Evolutionary conservation across 2,329 filamentous ascomycete species (phyloP).

Genomic region (Didymosphaeria variabile): DNA sequence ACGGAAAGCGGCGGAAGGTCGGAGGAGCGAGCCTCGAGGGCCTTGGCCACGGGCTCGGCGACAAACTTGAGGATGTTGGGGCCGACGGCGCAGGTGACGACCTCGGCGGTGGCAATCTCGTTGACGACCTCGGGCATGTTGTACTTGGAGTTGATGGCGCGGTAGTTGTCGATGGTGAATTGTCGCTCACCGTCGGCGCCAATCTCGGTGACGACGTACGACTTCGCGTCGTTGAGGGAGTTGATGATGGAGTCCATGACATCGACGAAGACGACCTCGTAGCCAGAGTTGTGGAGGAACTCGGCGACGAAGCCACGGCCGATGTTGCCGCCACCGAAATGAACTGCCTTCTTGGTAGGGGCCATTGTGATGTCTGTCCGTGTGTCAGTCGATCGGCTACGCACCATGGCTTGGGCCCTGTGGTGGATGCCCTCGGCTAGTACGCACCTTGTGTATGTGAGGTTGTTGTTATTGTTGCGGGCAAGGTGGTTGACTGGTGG

Average conservation of each 20-base stretch:
- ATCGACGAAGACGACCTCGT: constrained; percentile 96
- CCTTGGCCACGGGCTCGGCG: constrained; percentile 93
- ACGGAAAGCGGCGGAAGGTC: constrained; percentile 76
- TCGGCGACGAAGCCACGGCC: constrained; percentile 59
- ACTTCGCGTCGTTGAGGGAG: constrained; percentile 75
- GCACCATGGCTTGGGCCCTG: neutral
- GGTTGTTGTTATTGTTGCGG: constrained; percentile 14
- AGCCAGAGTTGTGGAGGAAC: constrained; percentile 93
- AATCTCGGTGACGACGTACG: constrained; percentile 93
- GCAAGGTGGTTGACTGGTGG: constrained; percentile 15
- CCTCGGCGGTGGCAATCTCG: constrained; percentile 85
- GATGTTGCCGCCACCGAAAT: constrained; percentile 64
- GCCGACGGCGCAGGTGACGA: constrained; percentile 96
- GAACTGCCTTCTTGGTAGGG: constrained; percentile 60
- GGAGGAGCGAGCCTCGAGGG: constrained; percentile 77
- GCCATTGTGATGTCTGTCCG: constrained; percentile 36
- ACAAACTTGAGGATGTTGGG: constrained; percentile 97
- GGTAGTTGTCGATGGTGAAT: constrained; percentile 92
- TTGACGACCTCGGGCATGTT: constrained; percentile 82
- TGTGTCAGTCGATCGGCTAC: neutral
- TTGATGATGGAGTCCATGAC: constrained; percentile 87
- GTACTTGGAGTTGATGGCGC: constrained; percentile 92
- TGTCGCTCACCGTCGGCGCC: constrained; percentile 81
- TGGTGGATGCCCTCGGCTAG: neutral
- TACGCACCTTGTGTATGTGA: constrained; percentile 11